A percentile compares a stretch with the other conserved stretches of the same genome.
phyloP scores from a whole-genome alignment of 176 grass and related monocot species.

The Eremochloa ophiuroides region DNA sequence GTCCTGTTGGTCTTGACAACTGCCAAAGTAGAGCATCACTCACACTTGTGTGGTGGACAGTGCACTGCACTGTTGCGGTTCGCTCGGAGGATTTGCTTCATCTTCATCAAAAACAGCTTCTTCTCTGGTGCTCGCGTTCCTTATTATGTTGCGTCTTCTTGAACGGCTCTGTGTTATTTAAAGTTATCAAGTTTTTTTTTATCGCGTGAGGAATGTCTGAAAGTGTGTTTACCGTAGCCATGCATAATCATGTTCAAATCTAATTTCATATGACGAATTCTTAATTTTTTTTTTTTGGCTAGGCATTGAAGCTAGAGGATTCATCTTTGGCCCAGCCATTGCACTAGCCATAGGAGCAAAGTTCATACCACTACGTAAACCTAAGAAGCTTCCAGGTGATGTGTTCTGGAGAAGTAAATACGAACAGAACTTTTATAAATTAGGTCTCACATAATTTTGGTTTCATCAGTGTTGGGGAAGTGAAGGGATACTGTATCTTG shows the following conservation, averaged over 20 bases:
- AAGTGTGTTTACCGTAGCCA: too few relatives aligned
- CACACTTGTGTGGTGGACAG: background rate
- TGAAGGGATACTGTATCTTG: background rate
- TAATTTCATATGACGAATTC: background rate
- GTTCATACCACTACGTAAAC: constrained; percentile 91
- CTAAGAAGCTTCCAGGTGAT: constrained; percentile 87
- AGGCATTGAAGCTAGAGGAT: constrained; percentile 98
- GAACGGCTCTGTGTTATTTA: too few relatives aligned
- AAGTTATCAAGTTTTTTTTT: too few relatives aligned
- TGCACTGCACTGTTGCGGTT: constrained; percentile 15
- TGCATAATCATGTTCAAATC: background rate
- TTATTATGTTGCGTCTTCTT: too few relatives aligned
- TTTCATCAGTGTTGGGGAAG: background rate
- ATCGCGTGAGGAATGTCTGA: too few relatives aligned
- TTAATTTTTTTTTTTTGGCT: background rate
- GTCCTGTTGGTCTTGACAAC: background rate
- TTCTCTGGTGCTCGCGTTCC: too few relatives aligned
- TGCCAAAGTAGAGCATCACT: background rate
- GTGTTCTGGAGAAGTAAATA: background rate
- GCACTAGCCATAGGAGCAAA: constrained; percentile 82
- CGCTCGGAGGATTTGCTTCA: background rate
- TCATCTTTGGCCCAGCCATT: constrained; percentile 85
- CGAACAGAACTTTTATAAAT: background rate
- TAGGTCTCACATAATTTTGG: background rate
- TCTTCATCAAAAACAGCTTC: too few relatives aligned